phyloP scores from a whole-genome alignment of 1,284 basidiomycete species.

The Cutaneotrichosporon sp. region DNA sequence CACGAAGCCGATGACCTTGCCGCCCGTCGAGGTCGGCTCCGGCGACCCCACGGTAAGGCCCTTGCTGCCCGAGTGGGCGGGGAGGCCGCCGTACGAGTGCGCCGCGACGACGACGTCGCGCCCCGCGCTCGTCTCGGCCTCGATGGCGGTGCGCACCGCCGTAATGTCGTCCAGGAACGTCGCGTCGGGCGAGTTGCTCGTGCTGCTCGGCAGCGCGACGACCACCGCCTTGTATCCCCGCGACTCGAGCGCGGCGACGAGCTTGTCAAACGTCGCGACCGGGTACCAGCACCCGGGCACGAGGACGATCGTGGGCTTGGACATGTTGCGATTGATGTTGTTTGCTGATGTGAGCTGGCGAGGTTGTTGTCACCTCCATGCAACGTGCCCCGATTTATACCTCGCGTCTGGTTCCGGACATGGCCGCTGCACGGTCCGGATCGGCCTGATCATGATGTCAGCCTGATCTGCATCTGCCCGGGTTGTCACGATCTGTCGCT shows the following conservation, averaged over 20 bases:
- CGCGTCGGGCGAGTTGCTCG: not conserved
- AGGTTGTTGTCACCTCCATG: too few species aligned
- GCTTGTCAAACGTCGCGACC: not conserved
- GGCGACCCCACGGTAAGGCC: not conserved
- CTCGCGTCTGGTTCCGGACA: too few species aligned
- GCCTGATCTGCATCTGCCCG: too few species aligned
- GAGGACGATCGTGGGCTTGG: conserved; percentile 9
- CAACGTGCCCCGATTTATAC: too few species aligned
- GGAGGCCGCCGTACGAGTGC: conserved; percentile 9
- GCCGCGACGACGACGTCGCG: conserved; percentile 8
- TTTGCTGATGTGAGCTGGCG: too few species aligned
- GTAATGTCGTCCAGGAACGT: conserved; percentile 8
- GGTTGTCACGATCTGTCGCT: too few species aligned
- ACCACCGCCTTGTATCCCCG: not conserved
- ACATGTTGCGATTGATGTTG: not conserved
- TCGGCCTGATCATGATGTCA: too few species aligned
- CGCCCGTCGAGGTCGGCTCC: not conserved
- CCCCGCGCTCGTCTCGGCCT: not conserved
- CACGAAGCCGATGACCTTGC: conserved; percentile 6
- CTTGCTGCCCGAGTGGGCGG: not conserved
- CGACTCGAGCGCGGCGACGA: not conserved
- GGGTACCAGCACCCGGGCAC: conserved; percentile 8
- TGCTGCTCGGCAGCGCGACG: conserved; percentile 1
- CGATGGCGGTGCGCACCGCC: not conserved
- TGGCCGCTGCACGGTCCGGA: too few species aligned